Evolutionary conservation across 2,329 filamentous ascomycete species (phyloP), one percentile per base, ranked within the genome.

Genomic region (Calonectria leucothoes): DNA sequence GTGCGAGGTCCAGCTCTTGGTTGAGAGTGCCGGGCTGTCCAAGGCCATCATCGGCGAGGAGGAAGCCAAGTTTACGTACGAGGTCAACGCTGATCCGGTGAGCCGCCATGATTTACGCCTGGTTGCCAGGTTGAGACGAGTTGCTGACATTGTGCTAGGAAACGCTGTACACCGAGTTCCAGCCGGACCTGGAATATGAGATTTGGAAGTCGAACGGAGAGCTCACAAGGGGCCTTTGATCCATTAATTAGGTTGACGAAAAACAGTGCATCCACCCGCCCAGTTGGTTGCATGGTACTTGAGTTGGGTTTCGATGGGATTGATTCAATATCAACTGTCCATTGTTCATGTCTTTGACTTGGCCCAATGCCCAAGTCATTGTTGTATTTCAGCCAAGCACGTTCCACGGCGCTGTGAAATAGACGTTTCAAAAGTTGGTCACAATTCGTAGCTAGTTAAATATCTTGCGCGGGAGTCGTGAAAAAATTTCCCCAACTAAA

Each of bases 21-120:
- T 81, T 0, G 83, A 84, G 48, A 79, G 76, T 12, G 67, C 81
- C 0, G 74, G 80, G 0, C 52, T 82, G 12, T 71, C 77, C 6
- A 84, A 81, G 73, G 74, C 74, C 11, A 55, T 73, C 10, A 82
- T 87, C 15, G 78, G 77, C 7, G 82, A 86, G 51, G 84, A 86
- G 57, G 84, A 84, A 75, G 86, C 86, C 4, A 81, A 82, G 61
- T 85, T 84, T 75, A 86, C 85, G 31, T 83, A 82, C 74, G 79
- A 80, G 49, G 78, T 82, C 15, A 82, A 82, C 49, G 78, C 81
- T 15, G 80, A 82, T 29, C 79, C 81, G 7, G 81, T 82, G 66
- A 71, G 77, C 75, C 42, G 20, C 1, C 23, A 2, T 29, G 20
- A 3, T 0, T 20, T 17, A 5, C 8, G 4, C 4, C 0, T 15